Conservation (phyloP, 2,329 filamentous ascomycete species). For the Cladophialophora yegresii region DNA sequence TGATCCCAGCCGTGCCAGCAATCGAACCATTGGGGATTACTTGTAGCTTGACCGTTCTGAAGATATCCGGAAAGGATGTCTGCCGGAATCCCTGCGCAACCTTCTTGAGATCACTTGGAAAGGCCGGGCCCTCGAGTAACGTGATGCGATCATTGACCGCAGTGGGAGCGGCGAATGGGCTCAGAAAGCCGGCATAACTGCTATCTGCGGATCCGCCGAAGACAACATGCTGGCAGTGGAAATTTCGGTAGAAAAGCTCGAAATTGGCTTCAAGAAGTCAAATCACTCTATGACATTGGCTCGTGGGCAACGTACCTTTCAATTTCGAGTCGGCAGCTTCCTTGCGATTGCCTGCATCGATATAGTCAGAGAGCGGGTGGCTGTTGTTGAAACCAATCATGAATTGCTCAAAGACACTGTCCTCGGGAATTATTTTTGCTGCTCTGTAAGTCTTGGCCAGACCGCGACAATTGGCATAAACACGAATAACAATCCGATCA, state of each 20-base stretch:
- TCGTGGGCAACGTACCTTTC: slow-evolving; percentile 40
- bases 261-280: slow-evolving; percentile 40
- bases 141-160: slow-evolving; percentile 41
- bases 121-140: slow-evolving; percentile 46
- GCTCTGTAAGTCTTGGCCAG: slow-evolving; percentile 42
- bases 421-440: slow-evolving; percentile 36
- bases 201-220: slow-evolving; percentile 50
- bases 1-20: slow-evolving; percentile 20
- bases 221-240: slow-evolving; percentile 47
- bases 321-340: slow-evolving; percentile 50
- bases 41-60: slow-evolving; percentile 56
- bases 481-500: slow-evolving; percentile 41
- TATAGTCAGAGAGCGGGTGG: slow-evolving; percentile 43
- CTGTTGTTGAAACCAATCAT: slow-evolving; percentile 49
- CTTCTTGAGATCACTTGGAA: slow-evolving; percentile 43
- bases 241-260: slow-evolving; percentile 41
- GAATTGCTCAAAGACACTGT: slow-evolving; percentile 41
- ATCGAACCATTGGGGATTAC: slow-evolving; percentile 32
- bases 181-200: slow-evolving; percentile 48
- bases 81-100: slow-evolving; percentile 30
- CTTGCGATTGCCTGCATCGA: slow-evolving; percentile 50
- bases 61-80: slow-evolving; percentile 55
- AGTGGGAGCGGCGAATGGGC: slow-evolving; percentile 38
- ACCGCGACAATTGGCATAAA: slow-evolving; percentile 46
- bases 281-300: slow-evolving; percentile 6